Percentiles rank a stretch among this genome's conserved stretches.
phyloP scores from a whole-genome alignment of 495 filamentous ascomycete genomes.

The Neurospora sp. region DNA sequence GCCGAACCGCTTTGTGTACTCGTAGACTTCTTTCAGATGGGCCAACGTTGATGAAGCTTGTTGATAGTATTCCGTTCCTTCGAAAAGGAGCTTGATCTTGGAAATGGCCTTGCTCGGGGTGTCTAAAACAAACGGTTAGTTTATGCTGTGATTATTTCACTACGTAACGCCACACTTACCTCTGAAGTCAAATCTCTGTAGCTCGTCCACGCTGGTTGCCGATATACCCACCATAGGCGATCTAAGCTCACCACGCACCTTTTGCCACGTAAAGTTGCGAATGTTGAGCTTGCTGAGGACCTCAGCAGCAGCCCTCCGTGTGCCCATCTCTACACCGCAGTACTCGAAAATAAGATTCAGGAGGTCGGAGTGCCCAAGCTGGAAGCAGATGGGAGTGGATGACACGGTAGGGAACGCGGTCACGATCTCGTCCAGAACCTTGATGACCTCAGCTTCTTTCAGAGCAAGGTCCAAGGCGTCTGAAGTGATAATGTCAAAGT shows the following conservation, averaged over 20 bases:
- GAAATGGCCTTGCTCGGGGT: slow-evolving; percentile 61
- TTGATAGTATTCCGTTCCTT: slow-evolving; percentile 57
- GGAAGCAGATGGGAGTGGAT: slow-evolving; percentile 71
- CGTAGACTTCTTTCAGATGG: slow-evolving; percentile 64
- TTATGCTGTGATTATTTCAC: background rate
- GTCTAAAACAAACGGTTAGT: slow-evolving; percentile 31
- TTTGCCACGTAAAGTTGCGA: slow-evolving; percentile 70
- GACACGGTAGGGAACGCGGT: slow-evolving; percentile 67
- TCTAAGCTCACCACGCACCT: slow-evolving; percentile 74
- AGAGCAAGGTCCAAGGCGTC: slow-evolving; percentile 73
- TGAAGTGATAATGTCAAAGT: slow-evolving; percentile 85
- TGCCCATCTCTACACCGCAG: slow-evolving; percentile 61
- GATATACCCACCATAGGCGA: slow-evolving; percentile 71
- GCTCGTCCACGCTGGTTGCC: slow-evolving; percentile 82
- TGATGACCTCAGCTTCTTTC: slow-evolving; percentile 90
- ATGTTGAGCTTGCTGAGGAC: slow-evolving; percentile 81
- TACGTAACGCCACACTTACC: slow-evolving; percentile 33
- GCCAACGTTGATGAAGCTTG: slow-evolving; percentile 61
- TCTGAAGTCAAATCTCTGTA: slow-evolving; percentile 82
- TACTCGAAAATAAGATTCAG: slow-evolving; percentile 79
- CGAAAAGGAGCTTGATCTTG: slow-evolving; percentile 62
- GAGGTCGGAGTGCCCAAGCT: slow-evolving; percentile 82
- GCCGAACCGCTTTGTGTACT: slow-evolving; percentile 63
- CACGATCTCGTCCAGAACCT: slow-evolving; percentile 86
- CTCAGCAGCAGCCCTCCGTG: slow-evolving; percentile 67